Percentiles rank a stretch among this genome's conserved stretches.
phyloP scores from a whole-genome alignment of 768 basidiomycete species.

The Galerina marginata region DNA sequence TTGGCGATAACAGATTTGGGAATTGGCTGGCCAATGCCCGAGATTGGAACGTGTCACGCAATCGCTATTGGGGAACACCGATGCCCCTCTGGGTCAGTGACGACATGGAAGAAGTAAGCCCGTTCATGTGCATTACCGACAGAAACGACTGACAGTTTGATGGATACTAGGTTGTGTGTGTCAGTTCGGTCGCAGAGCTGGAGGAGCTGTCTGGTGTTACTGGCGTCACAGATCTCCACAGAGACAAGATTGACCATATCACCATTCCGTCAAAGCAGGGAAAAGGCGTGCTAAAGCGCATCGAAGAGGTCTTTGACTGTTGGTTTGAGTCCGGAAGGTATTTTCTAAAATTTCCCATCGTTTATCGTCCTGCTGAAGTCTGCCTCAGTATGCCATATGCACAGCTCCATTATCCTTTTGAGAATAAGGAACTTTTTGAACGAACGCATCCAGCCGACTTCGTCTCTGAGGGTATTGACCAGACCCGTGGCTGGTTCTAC shows the following conservation, averaged over 20 bases:
- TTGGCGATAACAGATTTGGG: slow-evolving; percentile 93
- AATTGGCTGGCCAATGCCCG: slow-evolving; percentile 99
- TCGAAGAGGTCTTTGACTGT: slow-evolving; percentile 99
- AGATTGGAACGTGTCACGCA: slow-evolving; percentile 99
- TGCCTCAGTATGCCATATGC: slow-evolving; percentile 93
- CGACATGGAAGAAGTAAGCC: slow-evolving; percentile 82
- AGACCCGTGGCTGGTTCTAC: slow-evolving; percentile 99
- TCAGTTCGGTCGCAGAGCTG: slow-evolving; percentile 89
- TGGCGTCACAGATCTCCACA: slow-evolving; percentile 88
- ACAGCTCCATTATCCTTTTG: slow-evolving; percentile 96
- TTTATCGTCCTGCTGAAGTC: slow-evolving; percentile 6
- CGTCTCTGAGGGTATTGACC: slow-evolving; percentile 97
- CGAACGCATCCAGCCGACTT: slow-evolving; percentile 92
- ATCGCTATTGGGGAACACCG: slow-evolving; percentile 99
- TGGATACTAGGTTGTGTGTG: slow-evolving; percentile 67
- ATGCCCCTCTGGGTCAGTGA: slow-evolving; percentile 96
- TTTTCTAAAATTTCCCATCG: slow-evolving; percentile 22
- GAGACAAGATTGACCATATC: slow-evolving; percentile 94
- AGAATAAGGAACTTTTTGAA: slow-evolving; percentile 90
- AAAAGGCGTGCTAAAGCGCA: slow-evolving; percentile 82
- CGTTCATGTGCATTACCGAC: neutral
- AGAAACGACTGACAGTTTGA: neutral
- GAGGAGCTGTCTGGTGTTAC: slow-evolving; percentile 83
- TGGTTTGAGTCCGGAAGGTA: slow-evolving; percentile 99
- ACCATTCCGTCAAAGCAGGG: slow-evolving; percentile 93